Conservation (phyloP, 139 green algal genomes). For the Mychonastes homosphaera region DNA sequence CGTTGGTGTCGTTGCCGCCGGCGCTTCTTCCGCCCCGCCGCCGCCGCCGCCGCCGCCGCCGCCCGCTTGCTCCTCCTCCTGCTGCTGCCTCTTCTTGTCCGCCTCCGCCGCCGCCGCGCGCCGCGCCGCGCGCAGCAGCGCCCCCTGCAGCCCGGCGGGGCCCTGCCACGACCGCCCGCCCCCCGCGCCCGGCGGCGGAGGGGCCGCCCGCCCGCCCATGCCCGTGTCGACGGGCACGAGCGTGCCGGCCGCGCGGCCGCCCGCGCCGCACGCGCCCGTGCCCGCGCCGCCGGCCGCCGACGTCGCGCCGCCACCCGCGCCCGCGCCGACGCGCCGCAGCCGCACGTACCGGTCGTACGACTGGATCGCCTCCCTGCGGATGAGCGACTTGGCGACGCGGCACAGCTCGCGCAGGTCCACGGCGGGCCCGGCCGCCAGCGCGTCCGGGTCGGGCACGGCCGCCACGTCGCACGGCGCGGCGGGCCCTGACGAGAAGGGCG, state of each 20-base stretch:
- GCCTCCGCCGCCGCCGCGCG: not conserved
- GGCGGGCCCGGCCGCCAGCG: too few species aligned
- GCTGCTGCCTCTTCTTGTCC: not conserved
- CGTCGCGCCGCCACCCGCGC: not conserved
- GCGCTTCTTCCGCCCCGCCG: not conserved
- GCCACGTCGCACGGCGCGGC: too few species aligned
- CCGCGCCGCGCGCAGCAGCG: not conserved
- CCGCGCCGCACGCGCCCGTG: not conserved
- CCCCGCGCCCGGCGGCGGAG: not conserved
- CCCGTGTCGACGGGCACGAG: too few species aligned
- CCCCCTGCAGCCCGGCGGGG: not conserved
- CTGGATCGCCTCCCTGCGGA: constrained; percentile 4
- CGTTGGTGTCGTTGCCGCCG: not conserved
- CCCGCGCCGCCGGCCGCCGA: not conserved
- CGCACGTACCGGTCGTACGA: constrained; percentile 1
- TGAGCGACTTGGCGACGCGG: not conserved
- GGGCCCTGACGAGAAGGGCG: not conserved
- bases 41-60: constrained; percentile 1
- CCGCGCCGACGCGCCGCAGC: not conserved
- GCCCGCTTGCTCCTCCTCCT: not conserved
- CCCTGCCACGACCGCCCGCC: not conserved
- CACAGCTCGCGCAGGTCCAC: too few species aligned
- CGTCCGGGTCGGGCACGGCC: too few species aligned
- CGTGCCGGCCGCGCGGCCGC: not conserved
- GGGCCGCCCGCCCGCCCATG: too few species aligned